These are phyloP conservation scores for Hypoxylon sp. DNA, from an alignment of 2,329 filamentous ascomycete species.

Conservation along the genomic window DNA sequence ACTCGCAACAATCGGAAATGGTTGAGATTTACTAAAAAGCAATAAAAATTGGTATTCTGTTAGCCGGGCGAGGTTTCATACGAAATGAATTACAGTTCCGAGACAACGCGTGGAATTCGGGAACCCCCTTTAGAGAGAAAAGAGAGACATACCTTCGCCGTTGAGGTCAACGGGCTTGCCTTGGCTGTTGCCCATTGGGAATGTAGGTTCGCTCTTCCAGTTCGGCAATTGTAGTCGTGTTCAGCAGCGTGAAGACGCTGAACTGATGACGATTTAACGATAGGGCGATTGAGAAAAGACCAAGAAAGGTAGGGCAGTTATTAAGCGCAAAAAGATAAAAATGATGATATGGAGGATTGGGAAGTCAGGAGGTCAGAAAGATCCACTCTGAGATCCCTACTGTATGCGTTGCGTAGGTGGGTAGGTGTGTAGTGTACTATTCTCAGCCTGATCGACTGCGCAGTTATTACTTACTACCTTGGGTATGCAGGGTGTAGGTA, in stretches of 20 bases:
- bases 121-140: constrained; percentile 4
- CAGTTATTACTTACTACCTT: constrained; percentile 10
- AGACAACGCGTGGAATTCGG: constrained; percentile 26
- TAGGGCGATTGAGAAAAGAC: constrained; percentile 29
- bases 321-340: constrained; percentile 40
- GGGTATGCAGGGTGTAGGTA: constrained; percentile 4
- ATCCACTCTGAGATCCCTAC: constrained; percentile 39
- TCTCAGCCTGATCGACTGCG: constrained; percentile 29
- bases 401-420: not conserved
- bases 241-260: constrained; percentile 30
- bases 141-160: constrained; percentile 81
- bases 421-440: constrained; percentile 12
- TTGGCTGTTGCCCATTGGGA: constrained; percentile 89
- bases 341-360: constrained; percentile 39
- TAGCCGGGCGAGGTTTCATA: constrained; percentile 29
- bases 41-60: constrained; percentile 42
- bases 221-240: constrained; percentile 25
- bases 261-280: constrained; percentile 25
- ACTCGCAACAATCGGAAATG: constrained; percentile 96
- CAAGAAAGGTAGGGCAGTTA: constrained; percentile 33
- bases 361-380: constrained; percentile 44
- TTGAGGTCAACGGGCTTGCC: constrained; percentile 93
- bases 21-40: constrained; percentile 84
- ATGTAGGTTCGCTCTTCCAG: constrained; percentile 27
- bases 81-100: constrained; percentile 36